These are phyloP conservation scores for Aspergillus bombycis DNA, from an alignment of 2,329 filamentous ascomycete species.

Conservation along the genomic window DNA sequence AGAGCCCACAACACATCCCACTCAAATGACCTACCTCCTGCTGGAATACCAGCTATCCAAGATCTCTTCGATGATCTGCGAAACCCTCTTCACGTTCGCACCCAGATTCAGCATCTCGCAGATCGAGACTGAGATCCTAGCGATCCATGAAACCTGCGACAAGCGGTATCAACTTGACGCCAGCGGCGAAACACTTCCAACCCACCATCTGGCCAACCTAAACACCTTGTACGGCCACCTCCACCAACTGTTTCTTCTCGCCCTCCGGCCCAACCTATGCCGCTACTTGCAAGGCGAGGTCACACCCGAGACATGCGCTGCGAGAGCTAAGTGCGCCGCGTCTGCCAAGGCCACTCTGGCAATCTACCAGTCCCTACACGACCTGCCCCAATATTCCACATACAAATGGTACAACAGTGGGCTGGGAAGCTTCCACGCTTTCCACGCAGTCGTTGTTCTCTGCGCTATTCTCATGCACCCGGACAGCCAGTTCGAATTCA, in stretches of 20 bases:
- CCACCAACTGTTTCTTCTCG: conserved; percentile 42
- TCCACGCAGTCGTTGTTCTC: conserved; percentile 43
- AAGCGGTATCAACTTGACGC: conserved; percentile 33
- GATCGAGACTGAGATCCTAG: conserved; percentile 35
- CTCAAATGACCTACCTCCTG: conserved; percentile 48
- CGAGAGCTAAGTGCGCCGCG: conserved; percentile 37
- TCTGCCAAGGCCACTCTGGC: conserved; percentile 38
- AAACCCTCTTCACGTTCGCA: conserved; percentile 35
- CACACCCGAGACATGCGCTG: conserved; percentile 31
- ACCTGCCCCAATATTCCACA: conserved; percentile 34
- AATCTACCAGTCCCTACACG: conserved; percentile 37
- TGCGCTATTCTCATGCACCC: conserved; percentile 33
- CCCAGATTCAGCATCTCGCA: conserved; percentile 26
- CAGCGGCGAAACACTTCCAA: conserved; percentile 28
- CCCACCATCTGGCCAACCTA: conserved; percentile 43
- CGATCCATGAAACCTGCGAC: conserved; percentile 35
- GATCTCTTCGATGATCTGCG: conserved; percentile 40
- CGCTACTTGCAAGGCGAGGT: conserved; percentile 37
- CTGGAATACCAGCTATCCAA: conserved; percentile 41
- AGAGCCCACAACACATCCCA: conserved; percentile 31
- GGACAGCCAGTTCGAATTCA: conserved; percentile 32
- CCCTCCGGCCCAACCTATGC: conserved; percentile 39
- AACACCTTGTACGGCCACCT: conserved; percentile 46
- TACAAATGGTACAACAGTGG: conserved; percentile 47
- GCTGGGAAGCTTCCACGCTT: conserved; percentile 45